Evolutionary conservation across 1,284 basidiomycete genomes (phyloP).

Genomic region (Mycena citricolor): DNA sequence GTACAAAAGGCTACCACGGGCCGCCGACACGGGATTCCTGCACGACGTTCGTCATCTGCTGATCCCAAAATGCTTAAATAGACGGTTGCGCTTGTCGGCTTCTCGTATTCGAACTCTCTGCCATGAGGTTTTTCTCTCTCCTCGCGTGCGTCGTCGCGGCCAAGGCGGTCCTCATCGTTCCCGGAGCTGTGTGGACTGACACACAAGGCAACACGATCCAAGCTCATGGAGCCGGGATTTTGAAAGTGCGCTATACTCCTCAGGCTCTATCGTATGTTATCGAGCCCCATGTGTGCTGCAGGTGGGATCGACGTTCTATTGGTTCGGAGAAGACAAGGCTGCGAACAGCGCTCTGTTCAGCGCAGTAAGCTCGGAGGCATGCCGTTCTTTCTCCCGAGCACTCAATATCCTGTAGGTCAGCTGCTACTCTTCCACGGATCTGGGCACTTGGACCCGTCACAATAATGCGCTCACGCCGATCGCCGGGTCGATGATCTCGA

Average conservation of each 20-base stretch:
- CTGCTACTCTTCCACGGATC: conserved; percentile 46
- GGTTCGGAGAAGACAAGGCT: conserved; percentile 66
- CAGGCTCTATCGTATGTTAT: neutral
- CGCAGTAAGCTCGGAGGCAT: conserved; percentile 52
- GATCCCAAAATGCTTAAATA: no score
- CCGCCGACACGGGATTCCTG: no score
- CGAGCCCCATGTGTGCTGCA: conserved; percentile 23
- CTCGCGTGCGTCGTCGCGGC: conserved; percentile 18
- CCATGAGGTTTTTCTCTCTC: conserved; percentile 22
- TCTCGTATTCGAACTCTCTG: no score
- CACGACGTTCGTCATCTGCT: no score
- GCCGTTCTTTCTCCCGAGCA: conserved; percentile 1
- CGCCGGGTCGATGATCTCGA: conserved; percentile 55
- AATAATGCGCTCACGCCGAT: conserved; percentile 57
- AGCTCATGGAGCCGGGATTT: conserved; percentile 60
- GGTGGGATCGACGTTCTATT: conserved; percentile 60
- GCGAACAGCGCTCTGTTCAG: conserved; percentile 56
- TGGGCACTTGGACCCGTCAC: conserved; percentile 57
- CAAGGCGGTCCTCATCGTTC: conserved; percentile 49
- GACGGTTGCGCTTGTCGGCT: no score
- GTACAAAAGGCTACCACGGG: no score
- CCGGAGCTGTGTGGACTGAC: conserved; percentile 65
- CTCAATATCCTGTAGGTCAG: neutral
- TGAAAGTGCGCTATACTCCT: conserved; percentile 43
- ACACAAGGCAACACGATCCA: conserved; percentile 63